These are phyloP conservation scores for Nigrograna mackinnonii DNA, from an alignment of 2,329 filamentous ascomycete genomes.

Conservation along the genomic window DNA sequence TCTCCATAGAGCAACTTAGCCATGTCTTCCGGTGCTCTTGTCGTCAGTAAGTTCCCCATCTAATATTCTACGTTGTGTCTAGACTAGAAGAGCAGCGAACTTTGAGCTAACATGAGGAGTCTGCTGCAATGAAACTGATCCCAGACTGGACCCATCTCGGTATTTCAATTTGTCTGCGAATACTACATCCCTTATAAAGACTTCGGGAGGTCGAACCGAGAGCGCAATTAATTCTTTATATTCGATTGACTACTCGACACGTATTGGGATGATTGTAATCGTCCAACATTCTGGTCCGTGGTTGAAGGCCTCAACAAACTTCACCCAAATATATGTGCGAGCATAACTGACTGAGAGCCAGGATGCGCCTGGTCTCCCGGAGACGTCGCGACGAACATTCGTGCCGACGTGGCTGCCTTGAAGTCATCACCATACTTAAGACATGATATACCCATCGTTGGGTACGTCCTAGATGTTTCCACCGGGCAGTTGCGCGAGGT, in stretches of 20 bases:
- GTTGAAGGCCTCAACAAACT: background rate
- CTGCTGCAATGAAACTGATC: slow-evolving; percentile 16
- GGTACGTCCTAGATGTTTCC: slow-evolving; percentile 19
- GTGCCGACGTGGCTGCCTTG: slow-evolving; percentile 14
- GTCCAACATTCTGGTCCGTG: slow-evolving; percentile 23
- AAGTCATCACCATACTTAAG: slow-evolving; percentile 14
- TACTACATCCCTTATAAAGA: slow-evolving; percentile 19
- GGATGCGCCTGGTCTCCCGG: slow-evolving; percentile 14
- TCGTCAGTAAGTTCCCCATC: slow-evolving; percentile 9
- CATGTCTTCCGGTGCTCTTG: slow-evolving; percentile 1
- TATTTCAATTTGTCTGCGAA: slow-evolving; percentile 23
- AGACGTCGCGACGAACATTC: slow-evolving; percentile 14
- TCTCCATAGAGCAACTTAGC: no score
- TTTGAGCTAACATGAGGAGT: slow-evolving; percentile 10
- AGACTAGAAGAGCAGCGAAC: background rate
- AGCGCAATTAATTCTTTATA: slow-evolving; percentile 13
- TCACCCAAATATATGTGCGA: background rate
- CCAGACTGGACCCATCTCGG: slow-evolving; percentile 16
- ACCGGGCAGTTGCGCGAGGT: slow-evolving; percentile 19
- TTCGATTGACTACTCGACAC: slow-evolving; percentile 10
- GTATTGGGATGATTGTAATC: slow-evolving; percentile 22
- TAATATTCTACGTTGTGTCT: background rate
- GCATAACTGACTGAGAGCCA: slow-evolving; percentile 4
- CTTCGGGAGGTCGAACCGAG: slow-evolving; percentile 15
- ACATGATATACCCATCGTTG: slow-evolving; percentile 19